Evolutionary conservation across 2,329 filamentous ascomycete species (phyloP).

Genomic region (Coniochaeta sp.): DNA sequence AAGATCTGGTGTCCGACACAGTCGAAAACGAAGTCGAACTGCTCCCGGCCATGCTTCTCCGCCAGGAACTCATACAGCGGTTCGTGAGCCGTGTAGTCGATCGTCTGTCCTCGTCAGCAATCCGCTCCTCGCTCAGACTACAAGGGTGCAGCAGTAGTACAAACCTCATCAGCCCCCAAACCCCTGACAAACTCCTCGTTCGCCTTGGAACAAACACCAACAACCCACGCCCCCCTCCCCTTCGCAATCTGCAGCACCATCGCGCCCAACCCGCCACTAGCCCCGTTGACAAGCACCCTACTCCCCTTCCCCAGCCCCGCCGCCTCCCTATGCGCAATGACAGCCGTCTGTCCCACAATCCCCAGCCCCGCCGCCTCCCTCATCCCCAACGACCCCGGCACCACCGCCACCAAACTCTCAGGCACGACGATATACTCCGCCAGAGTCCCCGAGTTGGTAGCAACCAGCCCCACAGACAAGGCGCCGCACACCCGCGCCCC

Average conservation of each 20-base stretch:
- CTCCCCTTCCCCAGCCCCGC: slow-evolving; percentile 10
- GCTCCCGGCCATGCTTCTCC: slow-evolving; percentile 15
- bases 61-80: slow-evolving; percentile 28
- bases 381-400: slow-evolving; percentile 15
- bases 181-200: slow-evolving; percentile 36
- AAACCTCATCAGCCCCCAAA: slow-evolving; percentile 40
- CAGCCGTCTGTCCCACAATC: slow-evolving; percentile 25
- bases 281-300: slow-evolving; percentile 38
- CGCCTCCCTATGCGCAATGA: slow-evolving; percentile 17
- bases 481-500: slow-evolving; percentile 21
- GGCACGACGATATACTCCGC: slow-evolving; percentile 25
- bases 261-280: slow-evolving; percentile 40
- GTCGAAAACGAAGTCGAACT: slow-evolving; percentile 38
- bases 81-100: slow-evolving; percentile 32
- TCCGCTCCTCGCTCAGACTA: neutral
- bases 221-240: slow-evolving; percentile 30
- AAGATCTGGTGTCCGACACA: slow-evolving; percentile 38
- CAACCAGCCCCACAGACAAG: slow-evolving; percentile 15
- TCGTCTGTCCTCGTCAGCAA: slow-evolving; percentile 18
- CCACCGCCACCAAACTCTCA: slow-evolving; percentile 16
- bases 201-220: slow-evolving; percentile 37
- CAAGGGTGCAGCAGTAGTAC: no score
- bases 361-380: slow-evolving; percentile 22
- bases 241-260: slow-evolving; percentile 36
- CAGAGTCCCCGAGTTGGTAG: slow-evolving; percentile 22